A percentile compares a stretch with the other conserved stretches of the same genome.
Evolutionary conservation across 176 grass and related monocot genomes (phyloP).

Genomic region (Oropetium thomaeum): DNA sequence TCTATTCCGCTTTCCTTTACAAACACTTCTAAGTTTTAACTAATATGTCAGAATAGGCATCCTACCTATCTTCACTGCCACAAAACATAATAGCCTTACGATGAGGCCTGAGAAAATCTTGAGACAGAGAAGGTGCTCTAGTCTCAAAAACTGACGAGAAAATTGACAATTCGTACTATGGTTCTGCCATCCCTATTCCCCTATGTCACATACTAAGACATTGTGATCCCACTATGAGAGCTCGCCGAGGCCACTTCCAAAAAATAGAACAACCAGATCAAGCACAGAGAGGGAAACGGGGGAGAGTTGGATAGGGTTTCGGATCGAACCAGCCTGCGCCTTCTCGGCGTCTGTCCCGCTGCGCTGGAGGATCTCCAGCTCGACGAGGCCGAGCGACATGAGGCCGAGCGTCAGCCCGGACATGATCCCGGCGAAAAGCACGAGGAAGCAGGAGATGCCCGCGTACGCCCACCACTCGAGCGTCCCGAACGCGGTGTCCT

Average conservation of each 20-base stretch:
- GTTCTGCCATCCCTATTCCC: constrained; percentile 3
- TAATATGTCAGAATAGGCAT: constrained; percentile 11
- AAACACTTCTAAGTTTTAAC: constrained; percentile 18
- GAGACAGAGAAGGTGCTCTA: neutral
- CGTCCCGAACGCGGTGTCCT: constrained; percentile 79
- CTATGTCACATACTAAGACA: neutral
- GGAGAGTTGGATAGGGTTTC: constrained; percentile 7
- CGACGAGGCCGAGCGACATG: constrained; percentile 98
- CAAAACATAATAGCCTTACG: neutral
- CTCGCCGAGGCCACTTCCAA: neutral
- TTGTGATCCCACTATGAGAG: neutral
- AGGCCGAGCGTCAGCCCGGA: constrained; percentile 95
- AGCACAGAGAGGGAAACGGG: neutral
- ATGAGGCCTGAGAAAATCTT: neutral
- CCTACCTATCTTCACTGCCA: constrained; percentile 9
- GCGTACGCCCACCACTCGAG: constrained; percentile 71
- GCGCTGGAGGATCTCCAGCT: constrained; percentile 98
- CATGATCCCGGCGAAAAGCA: constrained; percentile 99
- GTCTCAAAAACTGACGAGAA: constrained; percentile 5
- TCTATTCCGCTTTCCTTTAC: constrained; percentile 22
- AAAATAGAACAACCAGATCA: constrained; percentile 1
- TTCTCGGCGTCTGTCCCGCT: constrained; percentile 86
- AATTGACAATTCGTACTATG: neutral
- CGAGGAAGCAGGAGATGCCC: constrained; percentile 78
- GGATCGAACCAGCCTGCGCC: constrained; percentile 77